These are phyloP conservation scores for Penicillium subrubescens DNA, from an alignment of 495 filamentous ascomycete species.

Conservation along the genomic window DNA sequence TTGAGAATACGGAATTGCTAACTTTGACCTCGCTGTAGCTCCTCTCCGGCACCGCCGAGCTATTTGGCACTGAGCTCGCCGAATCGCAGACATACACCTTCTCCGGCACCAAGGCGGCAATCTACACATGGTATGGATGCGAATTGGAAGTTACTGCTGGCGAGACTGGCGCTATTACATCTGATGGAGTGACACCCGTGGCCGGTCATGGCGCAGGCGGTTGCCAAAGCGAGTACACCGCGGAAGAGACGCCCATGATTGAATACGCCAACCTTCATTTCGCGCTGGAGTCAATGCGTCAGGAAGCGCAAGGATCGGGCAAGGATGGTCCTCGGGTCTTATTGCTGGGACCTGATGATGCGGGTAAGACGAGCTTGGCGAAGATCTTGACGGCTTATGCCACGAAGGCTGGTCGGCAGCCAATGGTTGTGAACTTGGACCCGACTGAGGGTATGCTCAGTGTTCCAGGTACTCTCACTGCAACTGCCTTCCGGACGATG, in stretches of 20 bases:
- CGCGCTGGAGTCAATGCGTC: slow-evolving; percentile 69
- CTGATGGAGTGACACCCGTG: slow-evolving; percentile 25
- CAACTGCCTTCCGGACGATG: slow-evolving; percentile 78
- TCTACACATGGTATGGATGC: slow-evolving; percentile 91
- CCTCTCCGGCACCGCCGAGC: slow-evolving; percentile 80
- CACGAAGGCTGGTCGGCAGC: slow-evolving; percentile 72
- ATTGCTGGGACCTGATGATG: slow-evolving; percentile 77
- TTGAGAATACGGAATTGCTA: slow-evolving; percentile 4
- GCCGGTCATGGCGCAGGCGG: slow-evolving; percentile 49
- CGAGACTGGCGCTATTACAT: slow-evolving; percentile 31
- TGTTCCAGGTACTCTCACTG: slow-evolving; percentile 82
- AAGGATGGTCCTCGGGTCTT: slow-evolving; percentile 77
- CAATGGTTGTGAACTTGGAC: slow-evolving; percentile 84
- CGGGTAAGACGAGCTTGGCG: slow-evolving; percentile 82
- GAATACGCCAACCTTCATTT: slow-evolving; percentile 87
- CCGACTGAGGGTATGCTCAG: slow-evolving; percentile 82
- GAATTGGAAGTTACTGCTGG: slow-evolving; percentile 70
- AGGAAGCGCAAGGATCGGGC: slow-evolving; percentile 49
- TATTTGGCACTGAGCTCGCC: slow-evolving; percentile 94
- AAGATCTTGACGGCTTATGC: slow-evolving; percentile 84
- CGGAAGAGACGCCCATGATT: slow-evolving; percentile 83
- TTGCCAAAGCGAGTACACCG: slow-evolving; percentile 70
- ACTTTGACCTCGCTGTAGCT: slow-evolving; percentile 51
- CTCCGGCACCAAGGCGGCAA: slow-evolving; percentile 77
- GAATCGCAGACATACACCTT: slow-evolving; percentile 80